Conservation (phyloP, 2,329 filamentous ascomycete genomes). For the Aspergillus japonicus region DNA sequence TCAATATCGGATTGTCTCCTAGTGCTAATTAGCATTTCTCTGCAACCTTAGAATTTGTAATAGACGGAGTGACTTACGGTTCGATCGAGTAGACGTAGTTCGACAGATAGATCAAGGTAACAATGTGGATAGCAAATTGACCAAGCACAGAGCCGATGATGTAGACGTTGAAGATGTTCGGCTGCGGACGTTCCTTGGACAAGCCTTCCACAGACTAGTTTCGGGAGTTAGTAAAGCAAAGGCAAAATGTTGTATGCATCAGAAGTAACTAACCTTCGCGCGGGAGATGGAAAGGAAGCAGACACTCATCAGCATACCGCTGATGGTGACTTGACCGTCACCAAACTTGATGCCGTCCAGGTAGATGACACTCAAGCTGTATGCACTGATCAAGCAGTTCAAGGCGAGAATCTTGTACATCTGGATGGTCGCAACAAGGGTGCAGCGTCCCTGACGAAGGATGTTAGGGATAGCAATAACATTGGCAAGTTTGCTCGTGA, state of each 20-base stretch:
- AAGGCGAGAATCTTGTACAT: constrained; percentile 99
- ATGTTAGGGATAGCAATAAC: constrained; percentile 98
- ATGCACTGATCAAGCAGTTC: constrained; percentile 96
- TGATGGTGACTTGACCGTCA: constrained; percentile 96
- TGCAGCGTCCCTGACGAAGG: constrained; percentile 95
- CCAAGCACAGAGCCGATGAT: constrained; percentile 97
- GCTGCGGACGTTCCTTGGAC: constrained; percentile 94
- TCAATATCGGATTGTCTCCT: constrained; percentile 67
- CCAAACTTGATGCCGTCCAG: constrained; percentile 99
- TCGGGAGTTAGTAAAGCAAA: constrained; percentile 11
- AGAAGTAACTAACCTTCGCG: constrained; percentile 62
- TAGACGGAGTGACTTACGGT: constrained; percentile 60
- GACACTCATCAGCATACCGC: constrained; percentile 99
- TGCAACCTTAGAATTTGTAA: neutral
- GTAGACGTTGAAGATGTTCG: constrained; percentile 98
- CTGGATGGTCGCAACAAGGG: constrained; percentile 95
- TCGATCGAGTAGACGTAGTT: constrained; percentile 81
- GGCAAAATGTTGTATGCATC: neutral
- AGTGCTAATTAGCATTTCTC: constrained; percentile 33
- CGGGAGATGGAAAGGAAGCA: constrained; percentile 99
- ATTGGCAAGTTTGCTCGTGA: constrained; percentile 95
- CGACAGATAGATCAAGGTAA: constrained; percentile 89
- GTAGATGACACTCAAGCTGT: constrained; percentile 94
- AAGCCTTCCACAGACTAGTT: constrained; percentile 79
- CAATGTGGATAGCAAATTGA: constrained; percentile 95